Evolutionary conservation across 768 basidiomycete genomes (phyloP).

Genomic region (Mycena galopus): DNA sequence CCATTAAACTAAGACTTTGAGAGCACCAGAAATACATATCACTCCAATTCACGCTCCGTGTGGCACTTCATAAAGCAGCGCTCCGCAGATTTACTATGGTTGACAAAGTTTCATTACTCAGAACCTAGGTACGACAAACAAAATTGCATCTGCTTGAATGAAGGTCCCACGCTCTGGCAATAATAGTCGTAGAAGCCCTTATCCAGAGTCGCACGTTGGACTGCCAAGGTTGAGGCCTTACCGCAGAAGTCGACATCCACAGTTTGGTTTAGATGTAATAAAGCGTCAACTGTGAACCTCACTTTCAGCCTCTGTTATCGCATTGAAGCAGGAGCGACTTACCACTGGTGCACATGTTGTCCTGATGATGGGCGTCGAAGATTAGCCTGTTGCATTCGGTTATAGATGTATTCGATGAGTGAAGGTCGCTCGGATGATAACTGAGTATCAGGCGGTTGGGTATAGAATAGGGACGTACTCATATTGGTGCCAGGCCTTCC

Average conservation of each 20-base stretch:
- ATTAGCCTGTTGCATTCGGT: not conserved
- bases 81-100: not conserved
- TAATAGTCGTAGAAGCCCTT: not conserved
- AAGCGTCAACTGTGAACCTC: no score
- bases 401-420: not conserved
- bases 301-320: no score
- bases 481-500: not conserved
- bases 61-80: not conserved
- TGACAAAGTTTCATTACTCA: not conserved
- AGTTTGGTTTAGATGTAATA: no score
- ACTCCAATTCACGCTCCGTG: not conserved
- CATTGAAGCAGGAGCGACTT: not conserved
- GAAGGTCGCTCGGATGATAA: not conserved
- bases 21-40: not conserved
- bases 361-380: no score
- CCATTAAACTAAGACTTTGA: constrained; percentile 11
- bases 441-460: not conserved
- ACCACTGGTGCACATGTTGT: no score
- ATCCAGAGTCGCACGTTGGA: no score
- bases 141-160: not conserved
- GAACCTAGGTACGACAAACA: not conserved
- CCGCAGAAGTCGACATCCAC: no score
- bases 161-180: not conserved
- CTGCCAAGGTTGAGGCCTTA: no score
- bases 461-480: not conserved